phyloP scores from a whole-genome alignment of 345 rosid genomes.

The Citrus inodora region DNA sequence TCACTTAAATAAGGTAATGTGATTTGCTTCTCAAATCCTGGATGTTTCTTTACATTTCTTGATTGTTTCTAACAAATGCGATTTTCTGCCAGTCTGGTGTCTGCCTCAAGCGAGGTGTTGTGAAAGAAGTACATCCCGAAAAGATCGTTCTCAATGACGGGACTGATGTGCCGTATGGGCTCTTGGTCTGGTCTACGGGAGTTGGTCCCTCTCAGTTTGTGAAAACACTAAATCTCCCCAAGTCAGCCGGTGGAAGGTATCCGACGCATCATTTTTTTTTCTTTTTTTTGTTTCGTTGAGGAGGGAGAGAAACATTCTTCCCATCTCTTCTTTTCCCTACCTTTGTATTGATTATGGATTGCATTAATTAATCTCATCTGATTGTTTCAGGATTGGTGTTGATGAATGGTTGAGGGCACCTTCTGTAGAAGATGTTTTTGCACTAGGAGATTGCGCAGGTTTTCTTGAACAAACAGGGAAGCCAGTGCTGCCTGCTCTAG shows the following conservation, averaged over 20 bases:
- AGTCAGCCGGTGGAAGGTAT: constrained; percentile 71
- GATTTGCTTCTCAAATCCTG: neutral
- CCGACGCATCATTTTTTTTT: neutral
- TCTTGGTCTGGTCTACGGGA: constrained; percentile 92
- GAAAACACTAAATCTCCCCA: constrained; percentile 51
- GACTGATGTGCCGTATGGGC: constrained; percentile 71
- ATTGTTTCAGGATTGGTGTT: constrained; percentile 48
- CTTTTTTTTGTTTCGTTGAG: neutral
- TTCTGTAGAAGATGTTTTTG: constrained; percentile 62
- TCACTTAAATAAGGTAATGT: constrained; percentile 57
- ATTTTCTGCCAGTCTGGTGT: constrained; percentile 43
- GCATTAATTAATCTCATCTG: neutral
- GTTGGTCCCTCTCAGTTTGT: constrained; percentile 77
- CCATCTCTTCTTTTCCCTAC: neutral
- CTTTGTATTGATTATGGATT: neutral
- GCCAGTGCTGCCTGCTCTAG: constrained; percentile 71
- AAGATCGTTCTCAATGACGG: constrained; percentile 57
- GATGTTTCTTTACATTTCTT: neutral
- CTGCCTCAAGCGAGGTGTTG: constrained; percentile 46
- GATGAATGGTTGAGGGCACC: constrained; percentile 64
- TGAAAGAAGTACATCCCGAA: constrained; percentile 53
- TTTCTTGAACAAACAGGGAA: constrained; percentile 67
- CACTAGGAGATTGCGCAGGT: constrained; percentile 73
- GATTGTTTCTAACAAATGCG: constrained; percentile 7
- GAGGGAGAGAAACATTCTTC: neutral